These are phyloP conservation scores for Dactylonectria estremocensis DNA, from an alignment of 2,329 filamentous ascomycete genomes.

Conservation along the genomic window DNA sequence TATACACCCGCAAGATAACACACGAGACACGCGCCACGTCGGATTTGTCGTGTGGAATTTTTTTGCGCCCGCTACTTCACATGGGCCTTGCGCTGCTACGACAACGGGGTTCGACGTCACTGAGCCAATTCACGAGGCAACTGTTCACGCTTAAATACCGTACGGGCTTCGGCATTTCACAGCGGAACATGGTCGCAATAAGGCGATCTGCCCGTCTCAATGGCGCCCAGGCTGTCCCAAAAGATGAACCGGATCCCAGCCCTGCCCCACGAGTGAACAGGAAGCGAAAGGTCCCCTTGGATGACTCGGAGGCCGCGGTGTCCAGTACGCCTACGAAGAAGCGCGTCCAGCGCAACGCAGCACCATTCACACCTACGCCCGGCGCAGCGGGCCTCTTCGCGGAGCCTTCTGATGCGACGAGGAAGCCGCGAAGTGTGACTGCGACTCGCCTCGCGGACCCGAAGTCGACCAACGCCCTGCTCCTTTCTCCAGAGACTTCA, in stretches of 20 bases:
- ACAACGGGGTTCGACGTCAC: conserved; percentile 9
- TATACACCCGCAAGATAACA: not conserved
- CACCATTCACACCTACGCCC: conserved; percentile 65
- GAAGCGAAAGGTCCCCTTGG: conserved; percentile 54
- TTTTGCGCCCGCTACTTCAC: conserved; percentile 13
- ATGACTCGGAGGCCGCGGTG: conserved; percentile 41
- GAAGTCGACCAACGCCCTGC: conserved; percentile 76
- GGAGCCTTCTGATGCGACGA: conserved; percentile 48
- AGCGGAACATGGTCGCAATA: conserved; percentile 50
- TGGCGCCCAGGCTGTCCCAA: conserved; percentile 35
- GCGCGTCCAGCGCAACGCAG: conserved; percentile 46
- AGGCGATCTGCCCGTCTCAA: conserved; percentile 61
- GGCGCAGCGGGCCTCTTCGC: conserved; percentile 59
- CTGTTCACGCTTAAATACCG: conserved; percentile 9
- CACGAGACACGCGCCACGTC: not conserved
- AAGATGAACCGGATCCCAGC: conserved; percentile 38
- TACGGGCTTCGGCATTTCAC: conserved; percentile 28
- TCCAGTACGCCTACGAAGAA: conserved; percentile 54
- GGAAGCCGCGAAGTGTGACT: conserved; percentile 58
- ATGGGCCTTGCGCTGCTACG: conserved; percentile 35
- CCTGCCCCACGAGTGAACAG: conserved; percentile 42
- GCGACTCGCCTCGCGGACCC: conserved; percentile 74
- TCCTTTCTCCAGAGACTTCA: conserved; percentile 81
- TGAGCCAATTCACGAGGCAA: conserved; percentile 30
- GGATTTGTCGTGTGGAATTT: not conserved